Evolutionary conservation across 306 rosid genomes (phyloP).

Genomic region (Trifolium repens): DNA sequence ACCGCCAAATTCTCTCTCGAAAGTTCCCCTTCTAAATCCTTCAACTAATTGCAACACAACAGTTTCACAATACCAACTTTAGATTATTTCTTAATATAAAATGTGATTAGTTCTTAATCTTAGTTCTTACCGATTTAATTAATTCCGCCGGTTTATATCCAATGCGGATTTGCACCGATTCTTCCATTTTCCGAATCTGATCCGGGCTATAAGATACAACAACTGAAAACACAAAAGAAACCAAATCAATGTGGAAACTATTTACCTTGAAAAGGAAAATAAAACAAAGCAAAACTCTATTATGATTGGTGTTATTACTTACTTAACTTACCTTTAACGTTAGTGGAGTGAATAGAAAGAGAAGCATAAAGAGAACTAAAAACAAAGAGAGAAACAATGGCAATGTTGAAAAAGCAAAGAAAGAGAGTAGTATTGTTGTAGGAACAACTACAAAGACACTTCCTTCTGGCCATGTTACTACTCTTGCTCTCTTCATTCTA

Average conservation of each 20-base stretch:
- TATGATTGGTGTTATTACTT: neutral
- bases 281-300: neutral
- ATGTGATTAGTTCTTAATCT: neutral
- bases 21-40: conserved; percentile 63
- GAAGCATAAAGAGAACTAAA: conserved; percentile 84
- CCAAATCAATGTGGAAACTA: conserved; percentile 6
- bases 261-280: neutral
- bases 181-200: conserved; percentile 89
- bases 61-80: conserved; percentile 20
- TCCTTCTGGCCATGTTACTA: conserved; percentile 80
- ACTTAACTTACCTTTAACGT: conserved; percentile 54
- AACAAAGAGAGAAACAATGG: conserved; percentile 74
- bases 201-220: conserved; percentile 70
- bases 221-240: conserved; percentile 47
- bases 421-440: conserved; percentile 80
- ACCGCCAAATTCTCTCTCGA: conserved; percentile 44
- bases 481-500: conserved; percentile 44
- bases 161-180: conserved; percentile 70
- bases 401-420: conserved; percentile 76
- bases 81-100: neutral
- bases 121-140: conserved; percentile 68
- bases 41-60: conserved; percentile 55
- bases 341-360: conserved; percentile 73
- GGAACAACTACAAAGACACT: conserved; percentile 56
- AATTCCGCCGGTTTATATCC: conserved; percentile 67